Evolutionary conservation across 2,329 filamentous ascomycete genomes (phyloP), one percentile per base, ranked within the genome.

Genomic region (Aspergillus ruber): DNA sequence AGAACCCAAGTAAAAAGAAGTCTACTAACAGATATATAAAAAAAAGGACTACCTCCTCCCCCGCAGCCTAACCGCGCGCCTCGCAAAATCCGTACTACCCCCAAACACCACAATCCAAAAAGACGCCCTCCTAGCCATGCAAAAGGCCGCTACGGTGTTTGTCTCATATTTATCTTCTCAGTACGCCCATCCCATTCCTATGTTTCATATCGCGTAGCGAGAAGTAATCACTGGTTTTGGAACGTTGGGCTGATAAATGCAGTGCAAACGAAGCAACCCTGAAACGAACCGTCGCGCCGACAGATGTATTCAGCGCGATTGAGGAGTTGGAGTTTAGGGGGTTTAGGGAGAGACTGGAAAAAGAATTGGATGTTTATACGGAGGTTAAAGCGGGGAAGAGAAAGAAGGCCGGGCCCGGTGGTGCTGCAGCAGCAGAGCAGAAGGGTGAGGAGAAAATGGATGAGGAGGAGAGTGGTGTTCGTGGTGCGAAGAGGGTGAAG

Each of bases 81-180:
- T 84, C 17, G 79, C 80, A 10, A 83, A 83, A 65, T 78, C 80
- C 47, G 80, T 82, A 6, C 71, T 84, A 3, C 81, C 82, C 1
- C 73, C 82, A 4, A 84, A 84, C 62, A 84, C 81, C 13, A 76
- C 79, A 42, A 80, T 85, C 36, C 79, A 83, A 57, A 83, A 83
- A 65, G 82, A 85, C 67, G 82, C 82, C 9, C 67, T 84, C 3
- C 67, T 82, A 13, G 82, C 82, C 6, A 76, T 85, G 51, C 79
- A 80, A 44, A 84, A 84, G 60, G 80, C 79, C 51, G 81, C 82
- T 23, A 84, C 82, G 3, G 82, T 85, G 3, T 85, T 85, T 63
- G 77, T 85, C 15, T 84, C 79, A 50, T 83, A 84, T 61, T 67
- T 84, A 42, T 77, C 79, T 49, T 75, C 77, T 48, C 74, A 77